Base-by-base conservation (phyloP, 179 eudicot species). In the Drosera spatulata region DNA sequence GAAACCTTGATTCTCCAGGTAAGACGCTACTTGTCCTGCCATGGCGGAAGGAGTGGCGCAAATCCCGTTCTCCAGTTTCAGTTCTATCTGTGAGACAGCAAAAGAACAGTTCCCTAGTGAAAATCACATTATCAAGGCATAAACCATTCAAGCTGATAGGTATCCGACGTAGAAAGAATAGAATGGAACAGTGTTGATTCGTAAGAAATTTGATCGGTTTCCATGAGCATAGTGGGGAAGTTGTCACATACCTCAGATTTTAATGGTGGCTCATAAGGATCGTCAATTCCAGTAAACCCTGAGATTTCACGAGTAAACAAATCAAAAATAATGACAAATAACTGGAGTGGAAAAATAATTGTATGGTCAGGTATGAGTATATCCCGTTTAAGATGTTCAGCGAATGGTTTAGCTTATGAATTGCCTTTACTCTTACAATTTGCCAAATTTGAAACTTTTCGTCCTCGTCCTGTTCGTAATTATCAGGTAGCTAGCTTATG, bases 211-310 rank as follows among this genome's bases (percentile, higher is more conserved):
- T 52, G 11, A 5, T 5, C 8, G 42, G 10, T 4, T 46, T 50
- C 12, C 53, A 50, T 50, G n/a, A 50, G 53, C 13, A 50, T 22
- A 0, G 33, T 22, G 33, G 33, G 33, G 33, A 22, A 22, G 33
- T 22, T 22, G 33, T 22, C 33, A 53, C 41, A 52, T 72, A 88
- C 96, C 96, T 88, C 96, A 61, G 81, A 78, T 51, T 79, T 74
- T 63, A 63, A 62, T 40, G 96, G 96, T 42, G 71, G 70, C 64
- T 88, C 96, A 63, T 88, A 88, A 43, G 94, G 96, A 75, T 88
- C 96, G 67, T 88, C 96, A 57, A 88, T 64, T 58, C 96, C 96
- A 0, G 96, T 88, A 69, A 88, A 88, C 67, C 85, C 96, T 88
- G 84, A 66, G 66, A 73, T 63, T 56, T 49, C 38, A 22, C 7